Evolutionary conservation across 2,329 filamentous ascomycete genomes (phyloP).

Genomic region (Arthroderma sp.): DNA sequence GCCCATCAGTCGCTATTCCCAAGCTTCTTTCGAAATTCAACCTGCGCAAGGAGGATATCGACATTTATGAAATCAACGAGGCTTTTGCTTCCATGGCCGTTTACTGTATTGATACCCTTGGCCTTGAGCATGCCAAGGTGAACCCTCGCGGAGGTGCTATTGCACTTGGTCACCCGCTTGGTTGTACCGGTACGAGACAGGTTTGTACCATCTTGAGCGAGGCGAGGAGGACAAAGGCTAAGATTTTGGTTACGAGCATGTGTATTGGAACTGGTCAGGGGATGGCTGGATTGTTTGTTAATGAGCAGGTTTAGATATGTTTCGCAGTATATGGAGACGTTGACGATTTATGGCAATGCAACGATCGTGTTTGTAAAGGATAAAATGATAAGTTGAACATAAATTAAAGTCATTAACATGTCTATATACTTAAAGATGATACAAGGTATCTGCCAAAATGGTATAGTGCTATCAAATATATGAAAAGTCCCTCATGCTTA

Average conservation of each 20-base stretch:
- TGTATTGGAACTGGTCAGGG: conserved; percentile 58
- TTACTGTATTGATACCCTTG: conserved; percentile 64
- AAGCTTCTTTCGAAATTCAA: conserved; percentile 77
- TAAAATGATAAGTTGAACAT: too few relatives aligned
- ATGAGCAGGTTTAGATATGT: conserved; percentile 37
- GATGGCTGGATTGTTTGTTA: conserved; percentile 54
- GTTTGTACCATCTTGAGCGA: conserved; percentile 86
- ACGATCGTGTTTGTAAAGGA: too few relatives aligned
- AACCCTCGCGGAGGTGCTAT: conserved; percentile 92
- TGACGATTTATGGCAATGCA: too few relatives aligned
- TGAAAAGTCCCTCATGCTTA: too few relatives aligned
- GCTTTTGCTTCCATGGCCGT: conserved; percentile 97
- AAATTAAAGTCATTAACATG: too few relatives aligned
- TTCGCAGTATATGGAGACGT: too few relatives aligned
- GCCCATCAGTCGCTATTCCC: conserved; percentile 45
- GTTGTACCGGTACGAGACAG: conserved; percentile 77
- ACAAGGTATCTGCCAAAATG: too few relatives aligned
- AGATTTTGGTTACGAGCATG: conserved; percentile 86
- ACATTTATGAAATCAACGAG: conserved; percentile 91
- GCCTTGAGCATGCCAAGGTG: conserved; percentile 55
- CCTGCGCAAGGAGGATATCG: conserved; percentile 66
- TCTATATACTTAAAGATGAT: too few relatives aligned
- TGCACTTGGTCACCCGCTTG: conserved; percentile 79
- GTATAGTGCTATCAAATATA: too few relatives aligned
- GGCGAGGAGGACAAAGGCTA: conserved; percentile 71